Percentiles rank a stretch among this genome's conserved stretches.
Conservation (phyloP, 2,329 filamentous ascomycete genomes). For the Alternaria panax region DNA sequence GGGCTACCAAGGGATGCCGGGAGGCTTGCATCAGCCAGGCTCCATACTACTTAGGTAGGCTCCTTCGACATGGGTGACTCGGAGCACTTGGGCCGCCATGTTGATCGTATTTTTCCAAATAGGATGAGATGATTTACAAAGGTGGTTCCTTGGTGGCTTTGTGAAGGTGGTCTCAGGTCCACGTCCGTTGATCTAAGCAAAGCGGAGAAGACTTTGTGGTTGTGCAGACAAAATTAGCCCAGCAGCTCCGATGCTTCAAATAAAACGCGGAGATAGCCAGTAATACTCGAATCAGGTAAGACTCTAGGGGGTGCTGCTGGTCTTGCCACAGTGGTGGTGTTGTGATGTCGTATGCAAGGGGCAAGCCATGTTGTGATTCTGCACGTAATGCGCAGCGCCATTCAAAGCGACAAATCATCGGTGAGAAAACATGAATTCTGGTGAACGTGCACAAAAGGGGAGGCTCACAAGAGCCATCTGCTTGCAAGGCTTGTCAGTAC, state of each 20-base stretch:
- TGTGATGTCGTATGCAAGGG: constrained; percentile 11
- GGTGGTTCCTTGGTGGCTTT: background rate
- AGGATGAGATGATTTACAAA: background rate
- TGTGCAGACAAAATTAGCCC: background rate
- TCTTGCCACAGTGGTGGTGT: background rate
- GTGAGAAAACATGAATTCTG: background rate
- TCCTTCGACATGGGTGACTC: background rate
- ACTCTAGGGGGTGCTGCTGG: background rate
- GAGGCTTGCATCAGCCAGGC: constrained; percentile 7
- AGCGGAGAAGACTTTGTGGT: background rate
- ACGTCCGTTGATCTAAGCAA: background rate
- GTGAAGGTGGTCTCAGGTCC: background rate
- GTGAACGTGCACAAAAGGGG: background rate
- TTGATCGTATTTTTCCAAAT: background rate
- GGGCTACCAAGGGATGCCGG: constrained; percentile 7
- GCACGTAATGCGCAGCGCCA: background rate
- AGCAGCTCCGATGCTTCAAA: background rate
- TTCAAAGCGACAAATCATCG: background rate
- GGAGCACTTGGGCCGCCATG: background rate
- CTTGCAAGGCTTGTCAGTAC: background rate
- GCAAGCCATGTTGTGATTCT: constrained; percentile 1
- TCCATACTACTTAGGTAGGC: background rate
- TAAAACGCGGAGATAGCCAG: background rate
- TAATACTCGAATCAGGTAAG: background rate
- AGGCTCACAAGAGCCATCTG: background rate